A percentile compares a stretch with the other conserved stretches of the same genome.
phyloP scores from a whole-genome alignment of 2,329 filamentous ascomycete species.

The Colletotrichum viniferum region DNA sequence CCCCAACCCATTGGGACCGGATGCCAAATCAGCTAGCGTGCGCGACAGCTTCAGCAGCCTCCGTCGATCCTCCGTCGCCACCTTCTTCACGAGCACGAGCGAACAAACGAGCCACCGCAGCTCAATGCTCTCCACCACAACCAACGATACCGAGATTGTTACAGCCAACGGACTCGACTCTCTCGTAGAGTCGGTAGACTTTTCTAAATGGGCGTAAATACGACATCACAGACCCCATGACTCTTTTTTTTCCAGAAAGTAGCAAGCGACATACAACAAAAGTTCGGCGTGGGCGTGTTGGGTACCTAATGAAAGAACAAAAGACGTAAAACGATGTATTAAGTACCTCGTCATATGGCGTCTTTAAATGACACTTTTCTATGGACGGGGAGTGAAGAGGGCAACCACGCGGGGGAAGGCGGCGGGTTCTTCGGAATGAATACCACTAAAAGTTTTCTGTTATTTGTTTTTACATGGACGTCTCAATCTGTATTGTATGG shows the following conservation, averaged over 20 bases:
- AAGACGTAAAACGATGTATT: not conserved
- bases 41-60: conserved; percentile 67
- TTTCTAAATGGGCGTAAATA: conserved; percentile 41
- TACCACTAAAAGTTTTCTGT: conserved; percentile 19
- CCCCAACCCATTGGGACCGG: conserved; percentile 22
- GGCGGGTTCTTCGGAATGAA: conserved; percentile 10
- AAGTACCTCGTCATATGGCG: not conserved
- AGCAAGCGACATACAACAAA: not conserved
- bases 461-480: not conserved
- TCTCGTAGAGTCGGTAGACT: conserved; percentile 41
- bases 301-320: not conserved
- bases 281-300: not conserved
- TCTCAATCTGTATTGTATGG: not conserved
- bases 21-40: conserved; percentile 52
- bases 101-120: conserved; percentile 63
- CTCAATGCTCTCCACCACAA: conserved; percentile 57
- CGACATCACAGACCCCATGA: not conserved
- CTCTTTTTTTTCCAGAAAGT: not conserved
- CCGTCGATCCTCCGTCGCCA: conserved; percentile 67
- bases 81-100: conserved; percentile 64
- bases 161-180: conserved; percentile 32
- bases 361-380: conserved; percentile 1
- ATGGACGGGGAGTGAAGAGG: not conserved
- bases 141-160: conserved; percentile 58
- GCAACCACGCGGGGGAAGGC: not conserved